Evolutionary conservation across 1,284 basidiomycete genomes (phyloP).

Genomic region (Gymnopus androsaceus): DNA sequence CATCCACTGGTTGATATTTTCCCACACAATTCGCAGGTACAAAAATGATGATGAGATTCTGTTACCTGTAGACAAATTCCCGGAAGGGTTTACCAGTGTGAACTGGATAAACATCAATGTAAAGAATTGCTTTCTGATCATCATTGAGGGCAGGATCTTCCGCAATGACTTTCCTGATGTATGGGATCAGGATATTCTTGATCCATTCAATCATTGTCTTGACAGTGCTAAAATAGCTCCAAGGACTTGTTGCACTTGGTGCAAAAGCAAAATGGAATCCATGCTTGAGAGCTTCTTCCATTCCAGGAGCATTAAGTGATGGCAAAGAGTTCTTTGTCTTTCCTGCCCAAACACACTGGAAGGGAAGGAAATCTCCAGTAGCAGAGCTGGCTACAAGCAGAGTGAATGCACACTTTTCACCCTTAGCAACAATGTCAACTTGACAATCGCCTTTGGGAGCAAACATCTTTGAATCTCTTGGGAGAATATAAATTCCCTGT

Average conservation of each 20-base stretch:
- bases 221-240: slow-evolving; percentile 21
- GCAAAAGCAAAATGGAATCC: slow-evolving; percentile 25
- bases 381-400: slow-evolving; percentile 27
- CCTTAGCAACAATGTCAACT: slow-evolving; percentile 28
- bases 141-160: slow-evolving; percentile 9
- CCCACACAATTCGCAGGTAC: slow-evolving; percentile 26
- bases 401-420: slow-evolving; percentile 33
- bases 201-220: slow-evolving; percentile 23
- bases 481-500: slow-evolving; percentile 23
- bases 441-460: slow-evolving; percentile 25
- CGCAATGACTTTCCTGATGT: slow-evolving; percentile 12
- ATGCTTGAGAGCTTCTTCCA: slow-evolving; percentile 15
- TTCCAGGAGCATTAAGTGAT: slow-evolving; percentile 11
- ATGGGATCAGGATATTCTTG: slow-evolving; percentile 20
- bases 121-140: slow-evolving; percentile 25
- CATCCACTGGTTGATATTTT: slow-evolving; percentile 19
- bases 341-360: slow-evolving; percentile 34
- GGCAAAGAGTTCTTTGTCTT: slow-evolving; percentile 22
- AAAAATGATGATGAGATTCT: slow-evolving; percentile 24
- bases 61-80: slow-evolving; percentile 19
- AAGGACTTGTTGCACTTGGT: slow-evolving; percentile 12
- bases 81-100: slow-evolving; percentile 26
- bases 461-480: slow-evolving; percentile 23
- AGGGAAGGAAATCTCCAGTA: slow-evolving; percentile 28
- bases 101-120: slow-evolving; percentile 29